Evolutionary conservation across 139 green algal genomes (phyloP).

Genomic region (Bryopsis sp.): DNA sequence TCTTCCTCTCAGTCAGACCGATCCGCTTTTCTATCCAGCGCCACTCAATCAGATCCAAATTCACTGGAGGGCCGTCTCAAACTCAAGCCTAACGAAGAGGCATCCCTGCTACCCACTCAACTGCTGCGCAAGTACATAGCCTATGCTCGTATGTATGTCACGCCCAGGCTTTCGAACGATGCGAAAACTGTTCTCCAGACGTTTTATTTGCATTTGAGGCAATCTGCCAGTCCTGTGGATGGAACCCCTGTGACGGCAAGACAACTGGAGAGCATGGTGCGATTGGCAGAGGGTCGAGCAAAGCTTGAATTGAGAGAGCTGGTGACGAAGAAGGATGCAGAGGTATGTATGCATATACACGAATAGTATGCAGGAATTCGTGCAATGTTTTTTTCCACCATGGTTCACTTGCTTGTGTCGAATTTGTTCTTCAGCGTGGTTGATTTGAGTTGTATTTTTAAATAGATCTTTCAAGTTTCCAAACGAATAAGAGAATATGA

Average conservation of each 20-base stretch:
- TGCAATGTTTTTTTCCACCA: no score
- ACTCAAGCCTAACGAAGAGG: conserved; percentile 19
- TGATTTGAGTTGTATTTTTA: no score
- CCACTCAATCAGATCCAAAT: no score
- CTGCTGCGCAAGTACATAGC: conserved; percentile 86
- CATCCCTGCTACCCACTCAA: conserved; percentile 46
- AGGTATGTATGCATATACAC: conserved; percentile 36
- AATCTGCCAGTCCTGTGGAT: not conserved
- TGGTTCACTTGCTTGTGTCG: no score
- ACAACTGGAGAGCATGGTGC: conserved; percentile 86
- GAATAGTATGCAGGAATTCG: no score
- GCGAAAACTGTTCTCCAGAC: conserved; percentile 45
- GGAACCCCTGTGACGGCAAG: conserved; percentile 37
- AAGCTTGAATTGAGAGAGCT: conserved; percentile 65
- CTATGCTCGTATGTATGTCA: conserved; percentile 66
- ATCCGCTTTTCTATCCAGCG: no score
- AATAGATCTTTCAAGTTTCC: no score
- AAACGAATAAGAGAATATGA: no score
- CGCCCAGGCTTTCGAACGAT: conserved; percentile 58
- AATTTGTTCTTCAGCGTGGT: no score
- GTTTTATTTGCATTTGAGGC: conserved; percentile 66
- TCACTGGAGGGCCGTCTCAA: not conserved
- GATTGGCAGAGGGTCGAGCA: conserved; percentile 80
- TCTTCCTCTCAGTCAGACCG: not conserved
- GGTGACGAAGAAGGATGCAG: conserved; percentile 58